These are phyloP conservation scores for Talaromyces sp. DNA, from an alignment of 2,329 filamentous ascomycete genomes.

Conservation along the genomic window DNA sequence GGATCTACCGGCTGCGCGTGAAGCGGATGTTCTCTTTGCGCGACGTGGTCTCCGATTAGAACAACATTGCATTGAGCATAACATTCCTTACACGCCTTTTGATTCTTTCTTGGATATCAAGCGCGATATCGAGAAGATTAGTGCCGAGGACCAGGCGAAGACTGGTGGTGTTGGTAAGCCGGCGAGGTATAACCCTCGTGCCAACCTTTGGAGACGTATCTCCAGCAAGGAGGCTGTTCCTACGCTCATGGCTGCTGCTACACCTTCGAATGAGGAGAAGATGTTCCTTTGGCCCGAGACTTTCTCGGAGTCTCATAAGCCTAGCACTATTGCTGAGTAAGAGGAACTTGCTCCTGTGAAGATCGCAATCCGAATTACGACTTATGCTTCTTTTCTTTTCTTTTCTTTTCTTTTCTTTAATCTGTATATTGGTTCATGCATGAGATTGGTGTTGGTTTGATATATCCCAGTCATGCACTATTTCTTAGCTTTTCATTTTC, in stretches of 20 bases:
- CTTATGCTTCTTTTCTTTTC: not conserved
- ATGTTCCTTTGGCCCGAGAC: conserved; percentile 66
- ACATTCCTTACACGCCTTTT: conserved; percentile 63
- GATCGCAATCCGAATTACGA: not conserved
- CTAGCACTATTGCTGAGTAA: conserved; percentile 23
- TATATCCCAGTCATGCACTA: conserved; percentile 10
- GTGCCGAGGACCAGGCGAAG: conserved; percentile 61
- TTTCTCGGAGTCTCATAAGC: conserved; percentile 52
- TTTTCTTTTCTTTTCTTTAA: not conserved
- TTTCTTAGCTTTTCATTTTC: not conserved
- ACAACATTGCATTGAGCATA: conserved; percentile 66
- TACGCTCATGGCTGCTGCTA: conserved; percentile 51
- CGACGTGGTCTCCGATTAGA: conserved; percentile 66
- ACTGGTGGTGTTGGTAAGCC: conserved; percentile 64
- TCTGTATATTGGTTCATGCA: too few relatives aligned
- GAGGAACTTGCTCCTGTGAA: conserved; percentile 4
- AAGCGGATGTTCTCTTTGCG: conserved; percentile 70
- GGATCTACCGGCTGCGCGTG: conserved; percentile 65
- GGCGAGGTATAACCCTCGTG: conserved; percentile 66
- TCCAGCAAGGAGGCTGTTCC: conserved; percentile 61
- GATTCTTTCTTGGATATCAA: conserved; percentile 70
- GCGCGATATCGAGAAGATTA: conserved; percentile 60
- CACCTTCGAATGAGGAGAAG: conserved; percentile 61
- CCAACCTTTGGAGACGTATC: conserved; percentile 68
- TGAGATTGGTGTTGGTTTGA: conserved; percentile 9